Base-by-base conservation (phyloP, 225 moss, liverwort and hornwort genomes). In the Straminergon stramineum region DNA sequence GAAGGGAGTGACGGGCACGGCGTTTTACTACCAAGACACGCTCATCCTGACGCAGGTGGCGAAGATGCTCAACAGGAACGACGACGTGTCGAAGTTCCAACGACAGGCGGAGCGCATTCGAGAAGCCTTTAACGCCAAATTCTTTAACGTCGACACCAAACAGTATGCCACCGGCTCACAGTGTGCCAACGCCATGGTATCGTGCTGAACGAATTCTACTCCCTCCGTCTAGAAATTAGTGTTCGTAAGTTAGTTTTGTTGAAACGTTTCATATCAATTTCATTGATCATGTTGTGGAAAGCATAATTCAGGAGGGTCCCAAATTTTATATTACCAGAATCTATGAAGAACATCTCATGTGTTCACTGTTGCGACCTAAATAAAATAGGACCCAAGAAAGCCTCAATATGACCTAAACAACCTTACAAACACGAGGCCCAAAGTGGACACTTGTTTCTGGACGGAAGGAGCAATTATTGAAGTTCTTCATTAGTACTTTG, bases 141-240 rank as follows among this genome's bases (percentile, higher is more conserved):
- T 91, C 91, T 94, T 92, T 83, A 55, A 92, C 89, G 55, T 90
- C 68, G 82, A 66, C 37, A 94, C 90, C 56, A 85, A 89, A 61
- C 94, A 94, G 85, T 94, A 92, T 24, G 91, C 94, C 87, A 91
- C 91, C 27, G 90, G 92, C 68, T 94, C 94, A 61, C 94, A 94
- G 85, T 94, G 94, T 23, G 94, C 94, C 76, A 94, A 94, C 63
- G 88, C 94, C 92, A 90, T 94, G 85, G 89, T 90, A 90, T 17
- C 78, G 66, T 69, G 11, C 76, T 74, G 17, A 30, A 55, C 15
- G 24, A n/a, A 26, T 57, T 57, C 57, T 57, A n/a, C 58, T 26
- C 58, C 39, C 39, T 80, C 23, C 17, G 27, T 58, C 58, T 39
- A 57, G n/a, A n/a, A 26, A 6, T 26, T 6, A 10, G 16, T 26